These are phyloP conservation scores for Cerrena zonata DNA, from an alignment of 1,284 basidiomycete genomes.

Conservation along the genomic window DNA sequence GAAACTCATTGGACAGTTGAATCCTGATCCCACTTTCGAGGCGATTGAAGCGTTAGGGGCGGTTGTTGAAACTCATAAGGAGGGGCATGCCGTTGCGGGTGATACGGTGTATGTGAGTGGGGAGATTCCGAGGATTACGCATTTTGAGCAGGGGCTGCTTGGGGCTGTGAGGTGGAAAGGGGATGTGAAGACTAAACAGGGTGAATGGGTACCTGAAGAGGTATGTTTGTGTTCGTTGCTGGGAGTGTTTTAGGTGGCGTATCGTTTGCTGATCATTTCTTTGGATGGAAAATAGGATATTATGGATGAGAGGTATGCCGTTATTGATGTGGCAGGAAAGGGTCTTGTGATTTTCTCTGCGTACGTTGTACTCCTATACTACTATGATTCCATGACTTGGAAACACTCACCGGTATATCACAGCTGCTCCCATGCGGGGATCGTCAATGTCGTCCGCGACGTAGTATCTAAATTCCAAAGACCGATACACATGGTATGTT, in stretches of 20 bases:
- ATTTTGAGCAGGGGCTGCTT: conserved; percentile 62
- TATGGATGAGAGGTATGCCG: conserved; percentile 77
- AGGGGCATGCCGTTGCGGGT: conserved; percentile 59
- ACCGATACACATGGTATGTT: conserved; percentile 66
- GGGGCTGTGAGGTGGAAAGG: conserved; percentile 64
- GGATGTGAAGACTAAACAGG: conserved; percentile 28
- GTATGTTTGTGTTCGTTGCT: conserved; percentile 30
- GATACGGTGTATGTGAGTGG: conserved; percentile 71
- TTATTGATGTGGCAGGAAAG: conserved; percentile 70
- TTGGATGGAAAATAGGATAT: conserved; percentile 53
- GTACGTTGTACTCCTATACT: conserved; percentile 35
- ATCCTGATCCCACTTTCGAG: conserved; percentile 66
- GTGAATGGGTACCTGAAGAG: conserved; percentile 58
- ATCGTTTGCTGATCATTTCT: too few species aligned
- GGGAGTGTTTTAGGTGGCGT: not conserved
- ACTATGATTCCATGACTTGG: not conserved
- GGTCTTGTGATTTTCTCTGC: conserved; percentile 79
- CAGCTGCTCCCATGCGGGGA: conserved; percentile 79
- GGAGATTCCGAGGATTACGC: conserved; percentile 66
- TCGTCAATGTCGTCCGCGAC: conserved; percentile 74
- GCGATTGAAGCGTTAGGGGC: conserved; percentile 55
- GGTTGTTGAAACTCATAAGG: conserved; percentile 45
- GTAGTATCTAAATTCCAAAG: conserved; percentile 55
- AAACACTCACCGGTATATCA: not conserved
- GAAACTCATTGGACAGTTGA: conserved; percentile 54